Evolutionary conservation across 176 grass and related monocot species (phyloP).

Genomic region (Eragrostis nindensis): DNA sequence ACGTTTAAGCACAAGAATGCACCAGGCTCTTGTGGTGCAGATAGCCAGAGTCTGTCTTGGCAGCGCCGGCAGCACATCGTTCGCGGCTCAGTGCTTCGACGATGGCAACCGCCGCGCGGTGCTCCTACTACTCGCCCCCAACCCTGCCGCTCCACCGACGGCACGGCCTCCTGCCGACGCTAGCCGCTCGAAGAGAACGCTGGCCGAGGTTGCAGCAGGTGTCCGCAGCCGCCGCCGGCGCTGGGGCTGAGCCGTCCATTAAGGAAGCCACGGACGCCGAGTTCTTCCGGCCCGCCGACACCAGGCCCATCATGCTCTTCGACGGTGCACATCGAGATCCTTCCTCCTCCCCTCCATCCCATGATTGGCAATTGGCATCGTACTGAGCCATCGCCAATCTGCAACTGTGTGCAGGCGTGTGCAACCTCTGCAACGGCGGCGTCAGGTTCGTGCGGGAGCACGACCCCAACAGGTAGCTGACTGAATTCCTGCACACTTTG

Average conservation of each 20-base stretch:
- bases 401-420: constrained; percentile 52
- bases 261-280: constrained; percentile 63
- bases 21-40: neutral
- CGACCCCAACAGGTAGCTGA: constrained; percentile 61
- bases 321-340: constrained; percentile 50
- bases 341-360: neutral
- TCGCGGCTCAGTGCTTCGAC: neutral
- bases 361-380: neutral
- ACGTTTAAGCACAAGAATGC: constrained; percentile 10
- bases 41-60: too few species aligned
- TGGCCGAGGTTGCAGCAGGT: constrained; percentile 31
- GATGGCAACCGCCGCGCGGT: constrained; percentile 22
- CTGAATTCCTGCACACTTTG: neutral
- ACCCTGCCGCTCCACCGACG: constrained; percentile 1
- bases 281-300: constrained; percentile 69
- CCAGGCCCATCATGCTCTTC: constrained; percentile 88
- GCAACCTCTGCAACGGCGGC: constrained; percentile 94
- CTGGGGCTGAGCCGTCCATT: constrained; percentile 42
- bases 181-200: neutral
- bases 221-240: neutral
- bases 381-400: neutral
- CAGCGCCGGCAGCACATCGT: neutral
- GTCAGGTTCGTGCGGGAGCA: constrained; percentile 70
- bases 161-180: neutral
- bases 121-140: constrained; percentile 20